Base-by-base conservation (phyloP, 225 moss, liverwort and hornwort genomes). In the Takakia lepidozioides region DNA sequence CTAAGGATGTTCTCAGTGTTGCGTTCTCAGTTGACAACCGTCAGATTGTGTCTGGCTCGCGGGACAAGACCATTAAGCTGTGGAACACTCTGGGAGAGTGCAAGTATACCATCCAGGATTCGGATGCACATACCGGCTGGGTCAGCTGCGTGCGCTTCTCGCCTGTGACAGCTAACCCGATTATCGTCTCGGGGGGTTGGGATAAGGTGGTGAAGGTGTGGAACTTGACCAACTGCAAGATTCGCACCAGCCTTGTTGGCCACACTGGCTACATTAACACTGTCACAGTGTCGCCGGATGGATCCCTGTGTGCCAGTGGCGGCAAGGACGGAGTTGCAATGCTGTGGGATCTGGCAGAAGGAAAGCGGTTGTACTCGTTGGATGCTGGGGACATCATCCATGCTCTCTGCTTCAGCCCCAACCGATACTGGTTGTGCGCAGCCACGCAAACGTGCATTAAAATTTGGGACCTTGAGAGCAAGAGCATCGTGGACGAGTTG, bases 401-500 rank as follows among this genome's bases (percentile, higher is more conserved):
- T 57, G 83, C 76, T 5, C 58, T 93, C 21, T 86, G 85, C 81
- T 93, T 93, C 81, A 93, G 93, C 66, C 92, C 92, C 1, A 88
- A 88, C 78, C 62, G 92, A 49, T 98, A 98, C 66, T 98, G 95
- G 95, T 51, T 98, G 51, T 90, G 90, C 39, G 95, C 90, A 15
- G 95, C 95, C 23, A 98, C 95, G 7, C 95, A 98, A 49, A 55
- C 71, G 5, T 90, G 95, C 68, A 98, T 98, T 21, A 98, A 91
- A 68, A 98, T 98, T 28, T 98, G 95, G 95, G 95, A 98, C 52
- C 47, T 98, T 58, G 95, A 98, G 65, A 90, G 90, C 69, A 98
- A 98, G 85, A 91, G 87, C 53, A 52, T 83, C 25, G 95, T 98
- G 4, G 90, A 98, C 8, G 95, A 98, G 67, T 72, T 90, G 14